These are phyloP conservation scores for Mortierella alpina DNA, from an alignment of 192 early-diverging fungal species.

Conservation along the genomic window DNA sequence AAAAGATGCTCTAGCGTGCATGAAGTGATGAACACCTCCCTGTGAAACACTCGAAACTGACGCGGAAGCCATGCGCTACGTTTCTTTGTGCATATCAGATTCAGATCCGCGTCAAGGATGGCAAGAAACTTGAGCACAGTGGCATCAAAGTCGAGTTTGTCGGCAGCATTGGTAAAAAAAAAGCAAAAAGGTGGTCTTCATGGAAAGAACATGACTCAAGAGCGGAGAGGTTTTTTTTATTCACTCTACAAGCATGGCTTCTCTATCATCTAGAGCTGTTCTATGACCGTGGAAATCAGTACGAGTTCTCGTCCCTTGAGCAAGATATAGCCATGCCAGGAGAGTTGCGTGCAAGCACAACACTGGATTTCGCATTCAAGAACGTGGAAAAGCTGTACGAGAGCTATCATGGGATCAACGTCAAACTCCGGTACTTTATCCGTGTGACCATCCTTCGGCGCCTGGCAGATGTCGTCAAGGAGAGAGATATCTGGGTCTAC, in stretches of 20 bases:
- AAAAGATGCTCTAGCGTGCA: background rate
- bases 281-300: slow-evolving; percentile 94
- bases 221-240: background rate
- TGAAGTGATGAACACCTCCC: background rate
- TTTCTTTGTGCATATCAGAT: slow-evolving; percentile 58
- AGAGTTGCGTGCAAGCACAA: slow-evolving; percentile 82
- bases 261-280: slow-evolving; percentile 77
- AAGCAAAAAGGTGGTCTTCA: background rate
- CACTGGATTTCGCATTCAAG: slow-evolving; percentile 97
- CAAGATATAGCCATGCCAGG: slow-evolving; percentile 98
- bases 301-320: slow-evolving; percentile 92
- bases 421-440: slow-evolving; percentile 98
- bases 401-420: slow-evolving; percentile 98
- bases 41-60: background rate
- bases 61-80: too few species aligned
- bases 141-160: slow-evolving; percentile 99
- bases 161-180: slow-evolving; percentile 85
- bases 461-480: slow-evolving; percentile 85
- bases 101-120: slow-evolving; percentile 82
- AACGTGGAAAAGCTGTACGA: slow-evolving; percentile 99
- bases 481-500: slow-evolving; percentile 98
- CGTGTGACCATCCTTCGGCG: slow-evolving; percentile 91
- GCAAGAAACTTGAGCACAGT: slow-evolving; percentile 95
- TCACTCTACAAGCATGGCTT: too few species aligned
- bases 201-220: background rate